Percentiles rank a stretch among this genome's conserved stretches.
Evolutionary conservation across 768 basidiomycete genomes (phyloP).

Genomic region (Amanita rubescens): DNA sequence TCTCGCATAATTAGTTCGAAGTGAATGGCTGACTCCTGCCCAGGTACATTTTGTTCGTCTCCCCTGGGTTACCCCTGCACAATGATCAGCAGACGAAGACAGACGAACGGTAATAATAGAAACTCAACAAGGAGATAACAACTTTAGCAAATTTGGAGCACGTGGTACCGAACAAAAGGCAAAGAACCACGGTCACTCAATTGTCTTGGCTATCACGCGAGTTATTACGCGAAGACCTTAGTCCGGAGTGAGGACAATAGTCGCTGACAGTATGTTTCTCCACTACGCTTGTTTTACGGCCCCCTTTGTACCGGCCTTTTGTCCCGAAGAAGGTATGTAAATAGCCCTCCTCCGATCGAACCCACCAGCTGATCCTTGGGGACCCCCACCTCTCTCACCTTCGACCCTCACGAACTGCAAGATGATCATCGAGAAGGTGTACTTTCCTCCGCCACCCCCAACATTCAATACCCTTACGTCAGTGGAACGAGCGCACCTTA

Average conservation of each 20-base stretch:
- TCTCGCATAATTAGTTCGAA: background rate
- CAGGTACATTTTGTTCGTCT: background rate
- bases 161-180: background rate
- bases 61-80: background rate
- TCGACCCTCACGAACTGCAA: background rate
- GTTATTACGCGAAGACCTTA: background rate
- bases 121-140: background rate
- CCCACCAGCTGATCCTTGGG: too few species aligned
- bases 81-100: background rate
- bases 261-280: background rate
- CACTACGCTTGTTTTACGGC: background rate
- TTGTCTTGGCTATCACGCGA: too few species aligned
- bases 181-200: background rate
- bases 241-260: background rate
- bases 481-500: conserved; percentile 27
- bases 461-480: conserved; percentile 34
- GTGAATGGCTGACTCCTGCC: background rate
- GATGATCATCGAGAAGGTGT: conserved; percentile 1
- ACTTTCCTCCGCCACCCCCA: conserved; percentile 25
- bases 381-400: background rate
- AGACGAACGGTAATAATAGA: background rate
- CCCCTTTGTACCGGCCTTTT: background rate
- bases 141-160: background rate
- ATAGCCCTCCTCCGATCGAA: background rate
- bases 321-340: background rate